phyloP scores from a whole-genome alignment of 202 grass and related monocot genomes.

The Elaeis oleifera region DNA sequence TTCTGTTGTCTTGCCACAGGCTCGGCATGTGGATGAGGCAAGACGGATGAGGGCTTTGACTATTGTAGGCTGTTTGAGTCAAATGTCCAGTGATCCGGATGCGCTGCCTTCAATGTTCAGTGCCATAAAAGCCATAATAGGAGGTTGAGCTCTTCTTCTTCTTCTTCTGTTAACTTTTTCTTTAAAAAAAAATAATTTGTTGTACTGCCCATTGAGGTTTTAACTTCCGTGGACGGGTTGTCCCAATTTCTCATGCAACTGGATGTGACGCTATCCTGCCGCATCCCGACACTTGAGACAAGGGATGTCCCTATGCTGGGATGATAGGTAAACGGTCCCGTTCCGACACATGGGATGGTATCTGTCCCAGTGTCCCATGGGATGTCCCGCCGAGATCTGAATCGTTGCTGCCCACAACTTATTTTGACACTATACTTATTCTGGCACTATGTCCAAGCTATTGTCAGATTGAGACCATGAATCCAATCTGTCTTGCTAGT shows the following conservation, averaged over 20 bases:
- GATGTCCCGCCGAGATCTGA: too few relatives aligned
- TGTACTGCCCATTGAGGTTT: background rate
- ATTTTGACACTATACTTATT: slow-evolving; percentile 1
- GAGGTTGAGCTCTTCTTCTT: slow-evolving; percentile 43
- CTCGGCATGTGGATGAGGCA: slow-evolving; percentile 79
- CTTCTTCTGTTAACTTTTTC: slow-evolving; percentile 4
- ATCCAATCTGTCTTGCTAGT: background rate
- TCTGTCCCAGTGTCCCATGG: too few relatives aligned
- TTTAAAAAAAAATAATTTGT: background rate
- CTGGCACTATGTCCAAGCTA: background rate
- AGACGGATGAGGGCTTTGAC: slow-evolving; percentile 65
- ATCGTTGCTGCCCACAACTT: background rate
- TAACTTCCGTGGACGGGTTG: too few relatives aligned
- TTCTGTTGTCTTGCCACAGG: slow-evolving; percentile 70
- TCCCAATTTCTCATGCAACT: too few relatives aligned
- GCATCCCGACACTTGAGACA: too few relatives aligned
- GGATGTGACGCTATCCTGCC: too few relatives aligned
- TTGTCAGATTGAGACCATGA: background rate
- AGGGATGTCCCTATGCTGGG: too few relatives aligned
- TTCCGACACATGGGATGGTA: too few relatives aligned
- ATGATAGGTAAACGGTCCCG: too few relatives aligned
- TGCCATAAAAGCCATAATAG: slow-evolving; percentile 80
- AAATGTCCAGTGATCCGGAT: slow-evolving; percentile 90
- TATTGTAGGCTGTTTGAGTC: slow-evolving; percentile 63
- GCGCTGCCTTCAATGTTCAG: slow-evolving; percentile 70